Conservation (phyloP, 306 rosid genomes). For the Quercus gilva region DNA sequence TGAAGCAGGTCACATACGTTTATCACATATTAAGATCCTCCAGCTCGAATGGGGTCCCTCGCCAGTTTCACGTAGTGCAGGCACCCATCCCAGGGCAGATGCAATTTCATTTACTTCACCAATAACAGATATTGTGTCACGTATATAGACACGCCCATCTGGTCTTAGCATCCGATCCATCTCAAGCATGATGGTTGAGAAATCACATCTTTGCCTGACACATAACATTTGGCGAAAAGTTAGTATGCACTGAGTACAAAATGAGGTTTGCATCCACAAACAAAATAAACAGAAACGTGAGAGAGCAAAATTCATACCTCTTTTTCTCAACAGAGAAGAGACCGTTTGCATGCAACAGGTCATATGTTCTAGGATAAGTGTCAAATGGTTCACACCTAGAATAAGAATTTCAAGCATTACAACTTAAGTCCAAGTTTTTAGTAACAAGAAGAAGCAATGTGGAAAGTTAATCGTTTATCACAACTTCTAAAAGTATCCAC, state of each 20-base stretch:
- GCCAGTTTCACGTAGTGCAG: slow-evolving; percentile 47
- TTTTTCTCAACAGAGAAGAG: slow-evolving; percentile 73
- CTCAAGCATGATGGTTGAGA: slow-evolving; percentile 81
- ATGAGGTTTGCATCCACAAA: not conserved
- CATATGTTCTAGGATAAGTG: slow-evolving; percentile 92
- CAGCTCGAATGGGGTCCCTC: slow-evolving; percentile 88
- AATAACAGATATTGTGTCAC: slow-evolving; percentile 53
- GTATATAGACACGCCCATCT: slow-evolving; percentile 78
- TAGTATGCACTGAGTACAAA: slow-evolving; percentile 3
- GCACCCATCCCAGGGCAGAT: slow-evolving; percentile 68
- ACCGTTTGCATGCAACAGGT: slow-evolving; percentile 76
- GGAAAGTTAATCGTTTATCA: not conserved
- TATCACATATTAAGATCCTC: slow-evolving; percentile 72
- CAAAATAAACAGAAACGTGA: not conserved
- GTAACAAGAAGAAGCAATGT: not conserved
- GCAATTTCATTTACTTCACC: slow-evolving; percentile 61
- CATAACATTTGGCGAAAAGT: not conserved
- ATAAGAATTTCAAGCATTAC: slow-evolving; percentile 17
- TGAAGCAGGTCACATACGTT: slow-evolving; percentile 44
- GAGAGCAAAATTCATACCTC: slow-evolving; percentile 41
- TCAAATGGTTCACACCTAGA: slow-evolving; percentile 94
- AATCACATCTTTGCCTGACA: slow-evolving; percentile 58
- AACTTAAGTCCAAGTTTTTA: not conserved
- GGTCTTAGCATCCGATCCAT: slow-evolving; percentile 89
- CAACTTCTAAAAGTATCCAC: not conserved